phyloP scores from a whole-genome alignment of 1,284 basidiomycete species.

The Thecaphora thlaspeos region DNA sequence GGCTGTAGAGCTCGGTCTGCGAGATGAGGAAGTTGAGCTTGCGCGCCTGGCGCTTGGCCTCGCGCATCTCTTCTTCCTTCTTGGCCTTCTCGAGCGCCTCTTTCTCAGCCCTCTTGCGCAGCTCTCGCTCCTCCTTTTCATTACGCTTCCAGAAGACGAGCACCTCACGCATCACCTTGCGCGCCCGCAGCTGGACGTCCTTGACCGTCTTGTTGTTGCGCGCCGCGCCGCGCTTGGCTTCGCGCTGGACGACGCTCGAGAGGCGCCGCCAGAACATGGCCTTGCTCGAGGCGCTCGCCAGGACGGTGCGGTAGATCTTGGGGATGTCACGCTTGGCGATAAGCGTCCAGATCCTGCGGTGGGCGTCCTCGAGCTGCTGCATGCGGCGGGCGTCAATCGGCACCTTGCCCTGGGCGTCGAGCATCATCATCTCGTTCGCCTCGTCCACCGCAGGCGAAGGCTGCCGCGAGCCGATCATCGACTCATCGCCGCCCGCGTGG shows the following conservation, averaged over 20 bases:
- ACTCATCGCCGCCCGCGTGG: conserved; percentile 10
- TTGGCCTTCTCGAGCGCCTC: conserved; percentile 63
- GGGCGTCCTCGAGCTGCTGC: conserved; percentile 52
- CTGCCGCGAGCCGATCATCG: conserved; percentile 22
- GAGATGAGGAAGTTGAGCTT: conserved; percentile 99
- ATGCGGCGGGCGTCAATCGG: conserved; percentile 45
- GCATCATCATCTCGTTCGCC: conserved; percentile 19
- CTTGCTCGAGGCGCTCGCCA: conserved; percentile 49
- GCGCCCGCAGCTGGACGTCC: conserved; percentile 82
- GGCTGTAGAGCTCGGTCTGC: conserved; percentile 97
- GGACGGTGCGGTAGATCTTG: conserved; percentile 55
- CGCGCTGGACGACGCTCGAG: conserved; percentile 72
- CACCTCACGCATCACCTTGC: conserved; percentile 78
- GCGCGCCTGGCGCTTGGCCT: conserved; percentile 88
- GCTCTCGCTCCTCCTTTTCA: conserved; percentile 85
- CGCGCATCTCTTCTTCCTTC: conserved; percentile 92
- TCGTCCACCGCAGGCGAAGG: conserved; percentile 29
- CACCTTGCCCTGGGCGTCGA: conserved; percentile 36
- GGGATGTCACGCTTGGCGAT: conserved; percentile 57
- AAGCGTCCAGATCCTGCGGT: conserved; percentile 54
- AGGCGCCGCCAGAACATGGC: conserved; percentile 72
- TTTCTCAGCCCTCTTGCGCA: conserved; percentile 89
- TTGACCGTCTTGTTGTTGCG: conserved; percentile 80
- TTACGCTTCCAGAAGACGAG: conserved; percentile 97
- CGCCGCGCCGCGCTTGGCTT: conserved; percentile 77